Evolutionary conservation across 2,329 filamentous ascomycete genomes (phyloP), one percentile per base, ranked within the genome.

Genomic region (Aspergillus pseudoterreus): DNA sequence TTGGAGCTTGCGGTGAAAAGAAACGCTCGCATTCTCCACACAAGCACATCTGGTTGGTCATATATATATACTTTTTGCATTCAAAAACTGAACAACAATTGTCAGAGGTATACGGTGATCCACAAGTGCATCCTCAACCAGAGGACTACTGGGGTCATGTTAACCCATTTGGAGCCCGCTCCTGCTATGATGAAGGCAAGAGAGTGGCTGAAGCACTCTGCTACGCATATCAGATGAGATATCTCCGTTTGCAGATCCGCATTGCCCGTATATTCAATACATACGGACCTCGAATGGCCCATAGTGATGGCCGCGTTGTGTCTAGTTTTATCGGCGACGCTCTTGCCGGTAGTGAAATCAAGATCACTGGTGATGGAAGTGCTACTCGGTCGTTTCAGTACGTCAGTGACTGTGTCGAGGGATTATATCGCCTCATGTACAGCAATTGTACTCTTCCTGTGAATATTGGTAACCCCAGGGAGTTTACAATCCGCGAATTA

Each of bases 121-220:
- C 65, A 9, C 56, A 61, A 22, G 58, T 65, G n/a, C 63, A 67
- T 45, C 65, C 66, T 14, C 66, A 69, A 47, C 51, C 54, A 4
- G 57, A 60, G 22, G 44, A 35, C 10, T 74, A 75, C 47, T 66
- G 69, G 56, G 72, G 72, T 6, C 71, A 75, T 36, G 71, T 74
- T 15, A 75, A 74, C 47, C 68, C 69, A 38, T 70, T 73, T 51
- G 72, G 72, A 1, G 68, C 71, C 0, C 65, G 72, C 1, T 63
- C 72, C 1, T 75, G 72, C 55, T 75, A 74, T 36, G 72, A 75
- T 44, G 72, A 75, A 56, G 72, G 72, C 2, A 75, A 75, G 49
- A 61, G 72, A 14, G 68, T 68, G 2, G 64, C 67, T 8, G 72
- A 75, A 53, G 62, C 72, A 4, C 63, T 75, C 0, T 65, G 61